Evolutionary conservation across 768 basidiomycete species (phyloP).

Genomic region (Pleurotus platypus): DNA sequence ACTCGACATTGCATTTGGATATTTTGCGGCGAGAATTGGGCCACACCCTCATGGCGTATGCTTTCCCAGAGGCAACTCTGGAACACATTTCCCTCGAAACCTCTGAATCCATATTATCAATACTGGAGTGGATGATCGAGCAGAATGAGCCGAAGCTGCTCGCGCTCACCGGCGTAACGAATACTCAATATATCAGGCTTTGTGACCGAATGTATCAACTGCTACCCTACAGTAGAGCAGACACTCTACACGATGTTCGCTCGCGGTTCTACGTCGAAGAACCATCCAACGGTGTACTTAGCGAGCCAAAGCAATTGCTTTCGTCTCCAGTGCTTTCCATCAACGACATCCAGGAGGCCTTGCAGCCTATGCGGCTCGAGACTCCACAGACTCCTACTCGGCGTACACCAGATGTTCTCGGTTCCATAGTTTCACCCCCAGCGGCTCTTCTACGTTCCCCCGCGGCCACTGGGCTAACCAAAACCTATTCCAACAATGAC

Average conservation of each 20-base stretch:
- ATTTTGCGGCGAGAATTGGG: constrained; percentile 31
- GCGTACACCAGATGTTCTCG: constrained; percentile 42
- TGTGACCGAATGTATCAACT: constrained; percentile 31
- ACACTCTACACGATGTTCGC: constrained; percentile 16
- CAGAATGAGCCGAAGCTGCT: constrained; percentile 39
- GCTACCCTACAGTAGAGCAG: constrained; percentile 16
- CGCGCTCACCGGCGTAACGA: constrained; percentile 47
- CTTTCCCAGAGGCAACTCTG: constrained; percentile 14
- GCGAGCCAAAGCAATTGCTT: constrained; percentile 6
- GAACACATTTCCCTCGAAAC: constrained; percentile 29
- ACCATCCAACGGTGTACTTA: constrained; percentile 14
- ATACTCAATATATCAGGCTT: constrained; percentile 42
- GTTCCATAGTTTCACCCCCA: constrained; percentile 62
- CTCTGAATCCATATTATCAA: constrained; percentile 34
- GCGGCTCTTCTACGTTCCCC: constrained; percentile 68
- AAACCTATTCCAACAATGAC: constrained; percentile 78
- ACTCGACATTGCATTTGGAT: constrained; percentile 19
- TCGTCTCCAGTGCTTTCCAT: constrained; percentile 43
- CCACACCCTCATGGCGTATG: constrained; percentile 24
- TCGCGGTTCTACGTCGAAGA: constrained; percentile 35
- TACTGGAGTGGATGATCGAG: constrained; percentile 55
- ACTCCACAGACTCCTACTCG: constrained; percentile 53
- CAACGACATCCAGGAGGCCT: constrained; percentile 42
- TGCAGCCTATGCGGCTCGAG: constrained; percentile 32
- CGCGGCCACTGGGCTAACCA: constrained; percentile 74